Evolutionary conservation across 352 stramenopile genomes (phyloP).

Genomic region (Phytophthora pinifolia): DNA sequence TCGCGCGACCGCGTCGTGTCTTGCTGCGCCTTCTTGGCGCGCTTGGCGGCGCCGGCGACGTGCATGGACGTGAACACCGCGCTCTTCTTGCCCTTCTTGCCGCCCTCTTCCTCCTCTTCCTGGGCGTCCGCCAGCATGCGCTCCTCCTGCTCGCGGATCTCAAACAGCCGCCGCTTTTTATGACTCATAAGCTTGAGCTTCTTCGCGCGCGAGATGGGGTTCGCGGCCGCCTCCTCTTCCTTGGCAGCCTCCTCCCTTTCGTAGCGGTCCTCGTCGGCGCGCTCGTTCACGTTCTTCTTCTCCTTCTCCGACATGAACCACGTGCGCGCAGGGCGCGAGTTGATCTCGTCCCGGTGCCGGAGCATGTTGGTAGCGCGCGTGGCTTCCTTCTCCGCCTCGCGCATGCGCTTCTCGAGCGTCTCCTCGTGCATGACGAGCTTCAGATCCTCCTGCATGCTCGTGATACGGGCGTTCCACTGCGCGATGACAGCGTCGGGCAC

Average conservation of each 20-base stretch:
- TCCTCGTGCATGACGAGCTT: conserved; percentile 87
- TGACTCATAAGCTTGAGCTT: conserved; percentile 88
- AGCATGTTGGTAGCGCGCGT: conserved; percentile 90
- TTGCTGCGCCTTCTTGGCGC: conserved; percentile 76
- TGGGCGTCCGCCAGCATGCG: conserved; percentile 68
- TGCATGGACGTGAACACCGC: conserved; percentile 78
- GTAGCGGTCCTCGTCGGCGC: conserved; percentile 66
- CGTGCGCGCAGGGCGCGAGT: conserved; percentile 78
- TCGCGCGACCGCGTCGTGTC: conserved; percentile 53
- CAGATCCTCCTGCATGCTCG: conserved; percentile 79
- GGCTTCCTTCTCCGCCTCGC: conserved; percentile 88
- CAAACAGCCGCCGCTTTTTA: conserved; percentile 84
- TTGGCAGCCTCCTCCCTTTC: conserved; percentile 42
- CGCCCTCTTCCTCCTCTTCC: conserved; percentile 36
- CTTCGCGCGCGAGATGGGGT: conserved; percentile 57
- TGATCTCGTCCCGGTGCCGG: conserved; percentile 91
- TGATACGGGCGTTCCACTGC: conserved; percentile 86
- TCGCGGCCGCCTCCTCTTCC: conserved; percentile 29
- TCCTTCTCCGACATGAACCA: conserved; percentile 93
- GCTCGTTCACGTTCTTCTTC: conserved; percentile 82
- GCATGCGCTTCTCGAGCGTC: conserved; percentile 89
- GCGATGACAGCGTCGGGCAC: conserved; percentile 87
- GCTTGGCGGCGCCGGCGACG: conserved; percentile 76
- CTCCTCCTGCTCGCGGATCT: conserved; percentile 85
- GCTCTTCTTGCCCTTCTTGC: conserved; percentile 49